Evolutionary conservation across 805 yeast species (phyloP), one percentile per base, ranked within the genome.

Genomic region (Pichia rugopelliculosa): DNA sequence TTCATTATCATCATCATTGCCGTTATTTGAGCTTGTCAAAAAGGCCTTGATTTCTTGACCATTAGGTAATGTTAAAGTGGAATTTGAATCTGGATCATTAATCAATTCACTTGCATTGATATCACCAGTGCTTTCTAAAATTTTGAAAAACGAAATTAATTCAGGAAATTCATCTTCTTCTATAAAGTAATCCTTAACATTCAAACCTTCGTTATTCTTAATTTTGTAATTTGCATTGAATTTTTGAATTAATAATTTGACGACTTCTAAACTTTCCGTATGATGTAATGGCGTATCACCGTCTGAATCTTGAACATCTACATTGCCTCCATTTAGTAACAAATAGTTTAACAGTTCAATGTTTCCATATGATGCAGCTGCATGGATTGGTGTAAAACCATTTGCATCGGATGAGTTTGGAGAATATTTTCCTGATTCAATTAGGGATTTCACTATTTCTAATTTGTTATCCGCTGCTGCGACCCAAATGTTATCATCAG

Each of bases 281-380:
- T 88, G 95, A 63, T 91, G 98, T 51, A 93, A 70, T 0, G 99
- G 97, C 0, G 98, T 84, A 58, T 93, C 99, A 2, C 98, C 97
- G 54, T 95, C 99, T 21, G 67, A 67, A 56, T 93, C 99, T 49
- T 73, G 80, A 27, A 90, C 69, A 62, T 93, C 89, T 22, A 89
- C 76, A 59, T 93, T 82, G 7, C 96, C 98, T 9, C 86, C 86
- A 18, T 67, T 62, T 5, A 56, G 56, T 5, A 85, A 63, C 41
- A 88, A 70, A 53, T 74, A 76, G 48, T 68, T 63, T 36, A 93
- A 68, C 36, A 93, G 69, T 10, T 84, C 89, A 2, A 67, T 56
- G 61, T 91, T 90, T 9, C 91, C 91, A 64, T 93, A 93, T 1
- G 97, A 84, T 2, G 95, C 95, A 1, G 99, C 98, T 0, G 99